Percentiles rank a stretch among this genome's conserved stretches.
These are phyloP conservation scores for Bonia amplexicaulis DNA, from an alignment of 176 grass and related monocot species.

Conservation along the genomic window DNA sequence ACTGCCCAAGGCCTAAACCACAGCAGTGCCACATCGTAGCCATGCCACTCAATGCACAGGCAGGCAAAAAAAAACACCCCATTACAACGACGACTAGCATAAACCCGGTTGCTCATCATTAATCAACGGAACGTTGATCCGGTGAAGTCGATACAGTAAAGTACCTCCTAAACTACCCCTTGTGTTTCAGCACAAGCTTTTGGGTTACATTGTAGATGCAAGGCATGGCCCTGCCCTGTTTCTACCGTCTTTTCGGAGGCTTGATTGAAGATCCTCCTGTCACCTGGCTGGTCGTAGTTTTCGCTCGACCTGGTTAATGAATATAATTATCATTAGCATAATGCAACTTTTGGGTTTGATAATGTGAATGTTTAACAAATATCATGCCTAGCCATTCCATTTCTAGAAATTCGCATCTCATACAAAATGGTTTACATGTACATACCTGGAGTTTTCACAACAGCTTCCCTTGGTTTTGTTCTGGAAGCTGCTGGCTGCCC, in stretches of 20 bases:
- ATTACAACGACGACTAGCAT: not conserved
- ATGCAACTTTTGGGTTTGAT: not conserved
- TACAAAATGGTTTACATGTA: not conserved
- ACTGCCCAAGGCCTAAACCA: not conserved
- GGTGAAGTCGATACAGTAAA: not conserved
- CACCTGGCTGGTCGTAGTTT: slow-evolving; percentile 23
- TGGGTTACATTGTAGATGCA: slow-evolving; percentile 19
- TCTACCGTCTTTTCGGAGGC: slow-evolving; percentile 40
- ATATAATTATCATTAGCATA: slow-evolving; percentile 18
- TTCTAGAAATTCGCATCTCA: not conserved
- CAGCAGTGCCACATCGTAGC: not conserved
- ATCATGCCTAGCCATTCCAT: not conserved
- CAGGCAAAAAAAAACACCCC: not conserved
- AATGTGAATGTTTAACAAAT: not conserved
- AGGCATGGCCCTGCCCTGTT: not conserved
- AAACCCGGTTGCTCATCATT: slow-evolving; percentile 8
- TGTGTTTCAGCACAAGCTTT: slow-evolving; percentile 17
- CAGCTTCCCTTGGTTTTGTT: slow-evolving; percentile 57
- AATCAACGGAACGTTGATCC: not conserved
- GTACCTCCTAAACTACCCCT: not conserved
- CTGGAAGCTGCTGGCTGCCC: slow-evolving; percentile 43
- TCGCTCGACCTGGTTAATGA: slow-evolving; percentile 35
- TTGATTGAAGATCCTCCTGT: slow-evolving; percentile 38
- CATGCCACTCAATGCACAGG: not conserved
- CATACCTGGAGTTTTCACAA: slow-evolving; percentile 51